A percentile compares a stretch with the other conserved stretches of the same genome.
phyloP scores from a whole-genome alignment of 192 early-diverging fungal genomes.

The Coemansia sp. region DNA sequence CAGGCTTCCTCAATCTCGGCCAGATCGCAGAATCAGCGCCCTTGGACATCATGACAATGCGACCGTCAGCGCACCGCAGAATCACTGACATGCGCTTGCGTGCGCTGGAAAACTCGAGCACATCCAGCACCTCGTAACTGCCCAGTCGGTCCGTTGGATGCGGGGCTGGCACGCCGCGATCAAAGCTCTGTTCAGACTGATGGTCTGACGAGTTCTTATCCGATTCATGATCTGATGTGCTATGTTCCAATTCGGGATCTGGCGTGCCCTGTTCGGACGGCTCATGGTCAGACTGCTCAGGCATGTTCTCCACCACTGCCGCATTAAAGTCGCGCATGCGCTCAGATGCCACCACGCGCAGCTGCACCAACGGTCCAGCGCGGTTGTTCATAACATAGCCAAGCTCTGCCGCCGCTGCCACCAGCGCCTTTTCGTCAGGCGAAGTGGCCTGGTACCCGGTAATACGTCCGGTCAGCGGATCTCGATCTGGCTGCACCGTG shows the following conservation, averaged over 20 bases:
- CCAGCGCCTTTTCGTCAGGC: slow-evolving; percentile 83
- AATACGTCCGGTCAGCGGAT: slow-evolving; percentile 57
- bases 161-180: slow-evolving; percentile 46
- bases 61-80: slow-evolving; percentile 67
- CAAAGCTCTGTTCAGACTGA: slow-evolving; percentile 58
- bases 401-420: slow-evolving; percentile 74
- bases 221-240: slow-evolving; percentile 9
- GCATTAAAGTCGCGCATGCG: slow-evolving; percentile 49
- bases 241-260: no score
- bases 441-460: slow-evolving; percentile 80
- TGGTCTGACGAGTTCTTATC: slow-evolving; percentile 12
- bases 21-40: slow-evolving; percentile 89
- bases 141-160: slow-evolving; percentile 39
- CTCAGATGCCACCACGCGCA: slow-evolving; percentile 51
- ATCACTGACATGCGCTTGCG: slow-evolving; percentile 90
- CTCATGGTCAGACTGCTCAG: slow-evolving; percentile 29
- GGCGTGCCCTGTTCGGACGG: slow-evolving; percentile 38
- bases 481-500: slow-evolving; percentile 72
- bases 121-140: slow-evolving; percentile 63
- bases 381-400: slow-evolving; percentile 67
- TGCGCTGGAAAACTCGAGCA: slow-evolving; percentile 82
- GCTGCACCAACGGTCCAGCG: slow-evolving; percentile 51
- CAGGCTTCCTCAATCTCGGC: slow-evolving; percentile 55
- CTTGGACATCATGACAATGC: slow-evolving; percentile 81
- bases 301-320: slow-evolving; percentile 11